Percentiles rank a stretch among this genome's conserved stretches.
These are phyloP conservation scores for Capronia epimyces DNA, from an alignment of 2,329 filamentous ascomycete genomes.

Conservation along the genomic window DNA sequence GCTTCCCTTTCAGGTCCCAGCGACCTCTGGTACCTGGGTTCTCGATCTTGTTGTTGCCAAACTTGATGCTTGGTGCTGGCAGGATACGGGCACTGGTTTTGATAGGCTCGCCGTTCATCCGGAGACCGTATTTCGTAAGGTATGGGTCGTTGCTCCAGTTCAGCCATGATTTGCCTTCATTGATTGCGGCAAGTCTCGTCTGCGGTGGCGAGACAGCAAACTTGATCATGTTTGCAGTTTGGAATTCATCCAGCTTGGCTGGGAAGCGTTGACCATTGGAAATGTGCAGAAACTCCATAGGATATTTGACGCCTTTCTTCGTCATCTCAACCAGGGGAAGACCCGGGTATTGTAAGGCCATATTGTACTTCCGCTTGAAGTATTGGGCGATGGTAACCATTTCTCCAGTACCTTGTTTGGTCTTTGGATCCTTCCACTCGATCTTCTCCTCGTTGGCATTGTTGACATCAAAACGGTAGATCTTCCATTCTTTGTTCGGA, in stretches of 20 bases:
- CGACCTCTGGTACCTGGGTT: conserved; percentile 65
- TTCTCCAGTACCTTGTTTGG: conserved; percentile 39
- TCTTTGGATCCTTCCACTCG: conserved; percentile 37
- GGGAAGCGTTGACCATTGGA: conserved; percentile 53
- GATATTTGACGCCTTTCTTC: conserved; percentile 49
- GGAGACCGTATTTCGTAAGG: conserved; percentile 66
- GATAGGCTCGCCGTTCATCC: conserved; percentile 60
- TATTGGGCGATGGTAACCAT: conserved; percentile 56
- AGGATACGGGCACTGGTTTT: conserved; percentile 66
- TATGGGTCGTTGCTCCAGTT: conserved; percentile 65
- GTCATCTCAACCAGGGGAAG: conserved; percentile 57
- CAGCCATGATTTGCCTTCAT: conserved; percentile 60
- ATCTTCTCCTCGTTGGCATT: conserved; percentile 44
- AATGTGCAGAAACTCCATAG: conserved; percentile 53
- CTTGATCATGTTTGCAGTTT: conserved; percentile 86
- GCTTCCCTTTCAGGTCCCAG: conserved; percentile 81
- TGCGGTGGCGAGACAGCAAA: conserved; percentile 76
- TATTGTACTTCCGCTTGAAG: conserved; percentile 49
- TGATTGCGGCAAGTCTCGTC: conserved; percentile 63
- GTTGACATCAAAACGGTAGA: conserved; percentile 45
- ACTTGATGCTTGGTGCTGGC: conserved; percentile 64
- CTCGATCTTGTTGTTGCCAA: conserved; percentile 46
- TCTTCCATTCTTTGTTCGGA: conserved; percentile 42
- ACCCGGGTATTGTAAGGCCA: conserved; percentile 41
- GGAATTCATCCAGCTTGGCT: conserved; percentile 53